Percentiles rank a stretch among this genome's conserved stretches.
Evolutionary conservation across 108 stramenopile species (phyloP).

Genomic region (Cyclotella atomus): DNA sequence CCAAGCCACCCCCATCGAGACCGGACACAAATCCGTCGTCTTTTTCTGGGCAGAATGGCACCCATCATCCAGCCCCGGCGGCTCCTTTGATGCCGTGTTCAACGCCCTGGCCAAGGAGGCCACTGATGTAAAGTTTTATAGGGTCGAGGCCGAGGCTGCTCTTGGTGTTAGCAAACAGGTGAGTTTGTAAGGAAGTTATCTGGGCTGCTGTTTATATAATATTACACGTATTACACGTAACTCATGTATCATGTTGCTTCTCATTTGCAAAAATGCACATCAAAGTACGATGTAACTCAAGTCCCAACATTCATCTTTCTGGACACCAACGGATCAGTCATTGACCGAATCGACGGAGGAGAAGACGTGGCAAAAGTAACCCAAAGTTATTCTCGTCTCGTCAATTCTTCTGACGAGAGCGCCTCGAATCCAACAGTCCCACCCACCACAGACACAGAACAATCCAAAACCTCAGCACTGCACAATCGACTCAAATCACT

Average conservation of each 20-base stretch:
- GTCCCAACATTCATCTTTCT: constrained; percentile 92
- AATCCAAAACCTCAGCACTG: constrained; percentile 30
- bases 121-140: constrained; percentile 39
- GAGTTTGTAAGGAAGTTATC: neutral
- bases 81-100: constrained; percentile 62
- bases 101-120: constrained; percentile 47
- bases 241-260: too few relatives aligned
- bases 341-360: constrained; percentile 89
- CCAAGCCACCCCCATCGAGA: constrained; percentile 25
- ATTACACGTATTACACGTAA: too few relatives aligned
- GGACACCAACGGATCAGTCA: constrained; percentile 50
- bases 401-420: constrained; percentile 22
- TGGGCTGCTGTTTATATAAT: neutral
- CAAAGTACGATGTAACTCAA: constrained; percentile 62
- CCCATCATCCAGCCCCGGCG: constrained; percentile 68
- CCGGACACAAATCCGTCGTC: constrained; percentile 61
- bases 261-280: too few relatives aligned
- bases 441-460: constrained; percentile 16
- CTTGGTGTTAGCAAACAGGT: constrained; percentile 42
- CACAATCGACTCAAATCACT: constrained; percentile 63
- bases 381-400: constrained; percentile 41
- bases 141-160: constrained; percentile 85
- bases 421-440: constrained; percentile 1
- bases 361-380: constrained; percentile 79
- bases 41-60: constrained; percentile 94